Base-by-base conservation (phyloP, 768 basidiomycete genomes). In the Boletus speciosus region DNA sequence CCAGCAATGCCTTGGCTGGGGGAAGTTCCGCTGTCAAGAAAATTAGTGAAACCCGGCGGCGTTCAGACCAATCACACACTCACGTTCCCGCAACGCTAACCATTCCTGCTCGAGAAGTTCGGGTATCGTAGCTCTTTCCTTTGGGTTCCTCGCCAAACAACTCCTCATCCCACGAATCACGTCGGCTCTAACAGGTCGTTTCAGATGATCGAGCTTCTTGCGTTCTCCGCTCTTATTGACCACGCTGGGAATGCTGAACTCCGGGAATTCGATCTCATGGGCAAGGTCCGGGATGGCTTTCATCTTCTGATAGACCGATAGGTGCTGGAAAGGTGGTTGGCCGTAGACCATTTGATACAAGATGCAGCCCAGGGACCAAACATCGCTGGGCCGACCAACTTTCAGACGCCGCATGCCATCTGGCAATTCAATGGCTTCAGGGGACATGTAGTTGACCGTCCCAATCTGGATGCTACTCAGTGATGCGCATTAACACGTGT, bases 261-360 rank as follows among this genome's bases (percentile, higher is more conserved):
- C 83, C 1, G 92, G 90, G 66, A 87, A 98, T n/a, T 86, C 81
- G 63, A 99, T 97, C 23, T 77, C 71, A 61, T 93, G 79, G 1
- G 76, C 72, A 11, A 81, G 73, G 70, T 95, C 88, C 10, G 93
- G 91, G 61, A 99, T 99, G 8, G 90, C 90, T 60, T 86, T 87
- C 90, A 98, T 94, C 75, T 97, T 98, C 63, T 90, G 86, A 46
- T 82, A 83, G 36, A 94, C 79, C 5, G 83, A 81, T 19, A 96
- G 80, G 58, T 89, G 85, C 37, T 90, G 84, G 77, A 98, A 99
- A 2, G 96, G 96, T 1, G 93, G 89, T 19, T 84, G 83, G 16
- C 96, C 93, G 64, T 98, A 98, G 11, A 98, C 82, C 93, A 99
- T 98, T 66, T 99, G 96, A 73, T 99, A 98, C 32, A 98, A 78